Conservation (phyloP, 805 yeast genomes). For the Metahyphopichia silvanorum region DNA sequence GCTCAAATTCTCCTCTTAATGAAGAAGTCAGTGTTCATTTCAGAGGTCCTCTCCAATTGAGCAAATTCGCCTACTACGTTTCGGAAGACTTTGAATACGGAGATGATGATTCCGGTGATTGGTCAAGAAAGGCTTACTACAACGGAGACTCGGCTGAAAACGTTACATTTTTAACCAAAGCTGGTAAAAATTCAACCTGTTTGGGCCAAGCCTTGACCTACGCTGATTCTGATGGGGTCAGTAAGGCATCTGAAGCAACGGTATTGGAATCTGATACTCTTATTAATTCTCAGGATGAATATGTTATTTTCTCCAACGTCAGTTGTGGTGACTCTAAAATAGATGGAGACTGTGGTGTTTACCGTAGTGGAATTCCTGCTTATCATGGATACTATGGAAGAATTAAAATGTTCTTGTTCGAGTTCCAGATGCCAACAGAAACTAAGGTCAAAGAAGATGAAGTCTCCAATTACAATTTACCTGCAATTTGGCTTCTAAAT, state of each 20-base stretch:
- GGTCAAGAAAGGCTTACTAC: conserved; percentile 62
- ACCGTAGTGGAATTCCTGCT: conserved; percentile 71
- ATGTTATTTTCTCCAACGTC: conserved; percentile 54
- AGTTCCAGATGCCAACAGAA: conserved; percentile 66
- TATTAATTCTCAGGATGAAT: conserved; percentile 58
- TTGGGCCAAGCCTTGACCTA: conserved; percentile 66
- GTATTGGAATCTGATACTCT: conserved; percentile 47
- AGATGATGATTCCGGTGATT: conserved; percentile 36
- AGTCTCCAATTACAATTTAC: conserved; percentile 51
- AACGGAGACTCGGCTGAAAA: conserved; percentile 51
- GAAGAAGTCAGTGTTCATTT: conserved; percentile 73
- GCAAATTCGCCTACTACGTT: conserved; percentile 61
- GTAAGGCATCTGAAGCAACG: conserved; percentile 44
- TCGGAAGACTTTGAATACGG: conserved; percentile 38
- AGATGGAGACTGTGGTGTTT: conserved; percentile 67
- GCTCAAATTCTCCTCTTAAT: conserved; percentile 63
- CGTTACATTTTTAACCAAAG: conserved; percentile 64
- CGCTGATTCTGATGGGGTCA: conserved; percentile 55
- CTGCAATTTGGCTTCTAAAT: conserved; percentile 75
- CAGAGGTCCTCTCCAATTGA: conserved; percentile 68
- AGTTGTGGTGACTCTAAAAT: conserved; percentile 56
- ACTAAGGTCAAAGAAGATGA: conserved; percentile 21
- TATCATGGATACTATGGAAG: conserved; percentile 67
- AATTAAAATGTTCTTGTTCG: conserved; percentile 69
- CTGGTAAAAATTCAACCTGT: conserved; percentile 60